Conservation (phyloP, 2,329 filamentous ascomycete genomes). For the Magnaporthiopsis poae region DNA sequence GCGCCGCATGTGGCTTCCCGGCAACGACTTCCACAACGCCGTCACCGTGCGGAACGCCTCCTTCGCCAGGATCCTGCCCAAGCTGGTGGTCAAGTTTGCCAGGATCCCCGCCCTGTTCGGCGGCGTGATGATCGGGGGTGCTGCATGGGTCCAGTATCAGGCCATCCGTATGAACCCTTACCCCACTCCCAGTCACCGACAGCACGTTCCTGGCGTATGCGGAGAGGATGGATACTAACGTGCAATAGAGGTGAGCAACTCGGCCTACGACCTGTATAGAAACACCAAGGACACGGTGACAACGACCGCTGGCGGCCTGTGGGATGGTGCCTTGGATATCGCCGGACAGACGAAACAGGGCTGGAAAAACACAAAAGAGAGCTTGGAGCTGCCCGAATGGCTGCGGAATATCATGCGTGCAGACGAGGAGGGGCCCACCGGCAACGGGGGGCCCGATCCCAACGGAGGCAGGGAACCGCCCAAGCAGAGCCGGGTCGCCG, state of each 20-base stretch:
- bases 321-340: constrained; percentile 63
- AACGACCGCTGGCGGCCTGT: constrained; percentile 57
- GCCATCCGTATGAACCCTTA: constrained; percentile 60
- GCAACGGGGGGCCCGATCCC: constrained; percentile 34
- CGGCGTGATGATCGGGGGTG: constrained; percentile 71
- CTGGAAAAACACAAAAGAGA: constrained; percentile 75
- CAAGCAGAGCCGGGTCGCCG: constrained; percentile 49
- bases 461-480: constrained; percentile 43
- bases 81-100: constrained; percentile 79
- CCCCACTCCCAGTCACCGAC: constrained; percentile 7
- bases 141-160: constrained; percentile 94
- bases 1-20: constrained; percentile 64
- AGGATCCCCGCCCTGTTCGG: constrained; percentile 86
- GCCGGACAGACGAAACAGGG: constrained; percentile 70
- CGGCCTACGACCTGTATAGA: constrained; percentile 65
- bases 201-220: background rate
- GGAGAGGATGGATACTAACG: constrained; percentile 12
- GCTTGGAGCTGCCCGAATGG: constrained; percentile 64
- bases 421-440: constrained; percentile 49
- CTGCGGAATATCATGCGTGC: constrained; percentile 60
- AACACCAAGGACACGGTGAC: constrained; percentile 63
- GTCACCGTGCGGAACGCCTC: constrained; percentile 55
- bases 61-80: constrained; percentile 62
- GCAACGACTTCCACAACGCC: constrained; percentile 76
- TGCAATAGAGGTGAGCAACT: constrained; percentile 60